Percentiles rank a stretch among this genome's conserved stretches.
Evolutionary conservation across 1,284 basidiomycete species (phyloP).

Genomic region (Afroboletus lepidellus): DNA sequence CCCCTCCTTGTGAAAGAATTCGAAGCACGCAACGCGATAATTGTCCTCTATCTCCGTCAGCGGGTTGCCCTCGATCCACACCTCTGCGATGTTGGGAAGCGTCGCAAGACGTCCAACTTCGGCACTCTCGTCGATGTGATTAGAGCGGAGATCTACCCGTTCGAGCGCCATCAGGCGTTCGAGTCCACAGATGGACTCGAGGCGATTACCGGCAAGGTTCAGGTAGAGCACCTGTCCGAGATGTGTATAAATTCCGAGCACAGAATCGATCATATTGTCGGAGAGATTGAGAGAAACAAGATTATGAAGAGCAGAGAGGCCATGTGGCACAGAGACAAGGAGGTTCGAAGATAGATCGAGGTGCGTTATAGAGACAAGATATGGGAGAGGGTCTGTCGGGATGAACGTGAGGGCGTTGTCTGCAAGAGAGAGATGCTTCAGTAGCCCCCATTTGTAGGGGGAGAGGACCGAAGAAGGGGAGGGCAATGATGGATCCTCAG

Average conservation of each 20-base stretch:
- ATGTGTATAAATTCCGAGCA: conserved; percentile 81
- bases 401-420: conserved; percentile 85
- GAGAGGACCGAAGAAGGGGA: conserved; percentile 46
- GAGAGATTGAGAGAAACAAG: conserved; percentile 87
- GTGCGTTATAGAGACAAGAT: conserved; percentile 77
- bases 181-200: conserved; percentile 91
- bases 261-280: conserved; percentile 96
- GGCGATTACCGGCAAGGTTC: conserved; percentile 82
- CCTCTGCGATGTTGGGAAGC: conserved; percentile 72
- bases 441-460: conserved; percentile 71
- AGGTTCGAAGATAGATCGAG: conserved; percentile 91
- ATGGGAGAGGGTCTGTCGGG: conserved; percentile 67
- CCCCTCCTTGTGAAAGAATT: conserved; percentile 80
- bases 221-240: conserved; percentile 77
- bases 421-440: conserved; percentile 76
- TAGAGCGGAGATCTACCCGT: conserved; percentile 84
- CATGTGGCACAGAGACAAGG: conserved; percentile 80
- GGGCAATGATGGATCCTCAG: conserved; percentile 32
- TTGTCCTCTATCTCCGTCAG: conserved; percentile 70
- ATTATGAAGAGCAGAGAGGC: conserved; percentile 71
- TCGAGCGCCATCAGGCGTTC: conserved; percentile 84
- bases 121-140: conserved; percentile 77
- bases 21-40: conserved; percentile 77
- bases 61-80: conserved; percentile 83
- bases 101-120: conserved; percentile 85